Conservation (phyloP, 345 rosid species). For the Lepidium africanum region DNA sequence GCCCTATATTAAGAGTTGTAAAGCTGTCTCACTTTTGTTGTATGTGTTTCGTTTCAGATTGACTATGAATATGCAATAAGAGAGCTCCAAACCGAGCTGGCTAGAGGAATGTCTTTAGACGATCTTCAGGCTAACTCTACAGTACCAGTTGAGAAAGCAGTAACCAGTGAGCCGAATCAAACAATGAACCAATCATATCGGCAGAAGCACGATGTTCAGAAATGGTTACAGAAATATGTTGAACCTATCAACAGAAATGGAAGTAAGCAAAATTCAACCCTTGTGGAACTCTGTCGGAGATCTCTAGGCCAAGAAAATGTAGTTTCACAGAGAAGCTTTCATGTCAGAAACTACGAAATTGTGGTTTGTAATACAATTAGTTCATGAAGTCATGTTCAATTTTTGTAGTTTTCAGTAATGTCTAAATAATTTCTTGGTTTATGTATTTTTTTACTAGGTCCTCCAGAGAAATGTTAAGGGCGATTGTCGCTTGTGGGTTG, state of each 20-base stretch:
- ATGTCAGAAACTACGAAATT: constrained; percentile 33
- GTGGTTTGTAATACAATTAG: constrained; percentile 33
- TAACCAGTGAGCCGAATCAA: constrained; percentile 11
- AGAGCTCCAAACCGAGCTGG: constrained; percentile 46
- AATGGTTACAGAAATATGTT: constrained; percentile 44
- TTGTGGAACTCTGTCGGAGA: constrained; percentile 41
- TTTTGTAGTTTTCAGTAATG: neutral
- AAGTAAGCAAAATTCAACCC: constrained; percentile 23
- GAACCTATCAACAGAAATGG: constrained; percentile 28
- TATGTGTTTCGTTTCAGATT: constrained; percentile 28
- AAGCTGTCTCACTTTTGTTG: constrained; percentile 1
- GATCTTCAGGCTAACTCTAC: constrained; percentile 30
- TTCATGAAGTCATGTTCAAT: neutral
- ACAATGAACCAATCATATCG: constrained; percentile 19
- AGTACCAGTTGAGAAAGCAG: constrained; percentile 15
- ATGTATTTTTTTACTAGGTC: constrained; percentile 28
- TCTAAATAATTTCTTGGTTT: neutral
- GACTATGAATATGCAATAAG: constrained; percentile 44
- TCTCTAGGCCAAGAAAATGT: constrained; percentile 36
- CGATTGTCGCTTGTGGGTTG: constrained; percentile 39
- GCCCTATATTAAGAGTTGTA: neutral
- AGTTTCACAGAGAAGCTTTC: constrained; percentile 36
- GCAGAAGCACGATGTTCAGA: constrained; percentile 33
- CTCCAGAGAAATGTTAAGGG: constrained; percentile 29
- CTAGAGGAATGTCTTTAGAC: constrained; percentile 39